Conservation (phyloP, 2,329 filamentous ascomycete genomes). For the Albifimbria verrucaria region DNA sequence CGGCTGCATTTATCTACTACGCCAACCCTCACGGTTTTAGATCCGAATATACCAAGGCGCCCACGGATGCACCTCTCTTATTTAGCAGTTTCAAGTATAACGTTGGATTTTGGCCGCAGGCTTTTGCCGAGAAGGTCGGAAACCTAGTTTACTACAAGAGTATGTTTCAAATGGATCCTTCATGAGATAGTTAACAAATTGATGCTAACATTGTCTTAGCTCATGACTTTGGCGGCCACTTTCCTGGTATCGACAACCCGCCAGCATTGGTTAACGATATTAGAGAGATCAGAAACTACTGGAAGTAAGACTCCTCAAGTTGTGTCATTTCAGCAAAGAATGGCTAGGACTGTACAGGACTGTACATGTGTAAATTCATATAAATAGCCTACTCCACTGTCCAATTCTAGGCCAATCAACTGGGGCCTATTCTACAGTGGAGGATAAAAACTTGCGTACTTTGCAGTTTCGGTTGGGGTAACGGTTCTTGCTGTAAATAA, state of each 20-base stretch:
- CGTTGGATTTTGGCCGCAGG: constrained; percentile 12
- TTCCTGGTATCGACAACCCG: constrained; percentile 9
- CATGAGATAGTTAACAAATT: background rate
- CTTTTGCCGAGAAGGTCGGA: constrained; percentile 9
- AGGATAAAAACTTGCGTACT: no score
- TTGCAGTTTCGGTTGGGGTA: no score
- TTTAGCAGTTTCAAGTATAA: constrained; percentile 17
- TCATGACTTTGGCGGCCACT: constrained; percentile 11
- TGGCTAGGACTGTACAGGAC: no score
- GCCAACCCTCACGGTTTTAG: constrained; percentile 11
- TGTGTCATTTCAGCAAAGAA: no score
- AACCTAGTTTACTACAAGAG: constrained; percentile 14
- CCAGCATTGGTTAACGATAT: constrained; percentile 6
- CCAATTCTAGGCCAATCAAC: no score
- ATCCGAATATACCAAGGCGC: constrained; percentile 8
- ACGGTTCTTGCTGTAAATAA: no score
- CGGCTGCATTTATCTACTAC: constrained; percentile 14
- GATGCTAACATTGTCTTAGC: background rate
- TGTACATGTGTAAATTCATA: no score
- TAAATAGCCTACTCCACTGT: no score
- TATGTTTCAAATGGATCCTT: background rate
- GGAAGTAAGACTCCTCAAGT: no score
- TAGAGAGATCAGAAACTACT: constrained; percentile 8
- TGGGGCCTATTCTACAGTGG: no score
- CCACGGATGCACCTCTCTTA: constrained; percentile 12